Evolutionary conservation across 2,329 filamentous ascomycete species (phyloP), one percentile per base, ranked within the genome.

Genomic region (Fonsecaea multimorphosa): DNA sequence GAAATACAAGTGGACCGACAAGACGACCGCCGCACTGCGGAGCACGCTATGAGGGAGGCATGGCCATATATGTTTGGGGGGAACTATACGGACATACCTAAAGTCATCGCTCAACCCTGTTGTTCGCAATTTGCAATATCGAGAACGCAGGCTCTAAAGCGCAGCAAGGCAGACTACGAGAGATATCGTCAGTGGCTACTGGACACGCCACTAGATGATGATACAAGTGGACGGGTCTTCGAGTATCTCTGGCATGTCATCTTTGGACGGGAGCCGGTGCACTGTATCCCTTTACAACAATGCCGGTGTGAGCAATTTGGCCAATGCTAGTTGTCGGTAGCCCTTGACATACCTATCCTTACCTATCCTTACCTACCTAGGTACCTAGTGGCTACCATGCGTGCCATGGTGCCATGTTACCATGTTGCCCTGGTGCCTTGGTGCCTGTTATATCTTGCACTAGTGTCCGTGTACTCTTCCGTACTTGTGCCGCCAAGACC

Each of bases 241-340:
- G 87, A 90, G 73, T 89, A 88, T 70, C 75, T 87, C 19, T 90
- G 87, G 87, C 88, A 90, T 74, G 81, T 86, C 74, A 80, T 83
- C 74, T 85, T 80, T 64, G 77, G 78, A 36, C 76, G 75, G 71
- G 72, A 77, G 24, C 73, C 78, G 7, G 74, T 81, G n/a, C 40
- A 53, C n/a, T 64, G 62, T 52, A 60, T 59, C 12, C 24, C 44
- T 31, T 7, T 59, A n/a, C 5, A 49, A 12, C 40, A 66, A 56
- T 66, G 64, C 24, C 58, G 54, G 32, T 66, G 64, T 32, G 59
- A 66, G 36, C 62, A 65, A 27, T 65, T 65, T 24, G 62, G 62
- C 6, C 40, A 49, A 31, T 65, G 62, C 32, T 65, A 49, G 19
- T 5, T 0, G 29, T 31, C 29, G 8, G 8, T 3, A 31, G 29